Evolutionary conservation across 768 basidiomycete species (phyloP).

Genomic region (Phanerochaete carnosa): DNA sequence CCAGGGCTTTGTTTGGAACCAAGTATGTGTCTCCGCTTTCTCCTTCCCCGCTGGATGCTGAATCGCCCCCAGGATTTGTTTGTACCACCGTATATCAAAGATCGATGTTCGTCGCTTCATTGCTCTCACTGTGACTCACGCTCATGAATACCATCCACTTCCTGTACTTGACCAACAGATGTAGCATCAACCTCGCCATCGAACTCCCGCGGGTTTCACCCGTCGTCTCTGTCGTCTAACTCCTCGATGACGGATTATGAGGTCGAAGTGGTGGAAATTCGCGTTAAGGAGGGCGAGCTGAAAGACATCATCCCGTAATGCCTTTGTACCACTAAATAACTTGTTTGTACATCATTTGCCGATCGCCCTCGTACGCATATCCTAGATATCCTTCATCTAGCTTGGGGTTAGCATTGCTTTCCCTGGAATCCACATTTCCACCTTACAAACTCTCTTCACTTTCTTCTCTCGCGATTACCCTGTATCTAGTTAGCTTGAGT

Average conservation of each 20-base stretch:
- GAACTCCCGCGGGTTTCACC: conserved; percentile 60
- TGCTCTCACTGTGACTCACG: conserved; percentile 10
- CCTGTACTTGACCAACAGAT: conserved; percentile 39
- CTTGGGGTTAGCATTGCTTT: background rate
- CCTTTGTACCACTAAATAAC: background rate
- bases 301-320: conserved; percentile 67
- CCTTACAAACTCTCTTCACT: conserved; percentile 11
- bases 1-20: conserved; percentile 91
- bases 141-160: background rate
- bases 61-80: conserved; percentile 62
- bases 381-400: background rate
- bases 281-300: conserved; percentile 75
- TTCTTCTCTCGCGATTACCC: conserved; percentile 5
- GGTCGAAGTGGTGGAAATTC: conserved; percentile 85
- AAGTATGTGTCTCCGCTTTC: conserved; percentile 42
- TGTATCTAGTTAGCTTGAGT: background rate
- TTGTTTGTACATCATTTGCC: background rate
- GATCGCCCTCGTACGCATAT: background rate
- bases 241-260: conserved; percentile 72
- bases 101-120: conserved; percentile 65
- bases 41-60: background rate
- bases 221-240: conserved; percentile 66
- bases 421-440: background rate
- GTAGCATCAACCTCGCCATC: conserved; percentile 83
- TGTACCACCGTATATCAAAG: conserved; percentile 86